Base-by-base conservation (phyloP, 768 basidiomycete species). In the Crucibulum laeve region DNA sequence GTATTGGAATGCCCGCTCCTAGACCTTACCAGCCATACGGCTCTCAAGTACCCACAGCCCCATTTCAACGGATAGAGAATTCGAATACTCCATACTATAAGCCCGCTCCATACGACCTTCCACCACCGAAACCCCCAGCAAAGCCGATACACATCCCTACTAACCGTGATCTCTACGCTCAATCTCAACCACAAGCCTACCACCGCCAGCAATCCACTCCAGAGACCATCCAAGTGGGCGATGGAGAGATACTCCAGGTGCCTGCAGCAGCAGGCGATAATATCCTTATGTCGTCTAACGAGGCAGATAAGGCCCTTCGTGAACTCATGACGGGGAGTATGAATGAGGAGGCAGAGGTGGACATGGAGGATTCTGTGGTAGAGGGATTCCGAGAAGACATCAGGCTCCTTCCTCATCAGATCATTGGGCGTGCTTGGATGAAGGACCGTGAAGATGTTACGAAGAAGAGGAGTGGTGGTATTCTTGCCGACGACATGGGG, bases 401-500 rank as follows among this genome's bases (percentile, higher is more conserved):
- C 17, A 68, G 56, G 34, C 68, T 98, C 17, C 69, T 95, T 51
- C 87, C 91, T 2, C 94, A 97, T 62, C 96, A 99, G 54, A 71
- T 96, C 6, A 67, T 88, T 38, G 91, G 91, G 17, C 74, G 92
- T 0, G 63, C 64, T 19, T 99, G 94, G 94, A 93, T 99, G 87
- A 70, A 69, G 18, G 79, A 83, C 5, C 76, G 94, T 15, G 95
- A 98, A 63, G 66, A 74, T 49, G 39, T 60, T 1, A 61, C 73
- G 5, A 82, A 79, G 24, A 90, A 89, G 63, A 80, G 84, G 52
- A 68, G 55, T 5, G 94, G 95, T 1, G 95, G 95, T 0, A 92
- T 97, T 51, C 67, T 96, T 11, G 92, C 92, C 4, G 93, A 97
- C 59, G 89, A 89, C 55, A 90, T 90, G 85, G 88, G 87, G 87